These are phyloP conservation scores for Ophiosphaerella korrae DNA, from an alignment of 2,329 filamentous ascomycete species.

Conservation along the genomic window DNA sequence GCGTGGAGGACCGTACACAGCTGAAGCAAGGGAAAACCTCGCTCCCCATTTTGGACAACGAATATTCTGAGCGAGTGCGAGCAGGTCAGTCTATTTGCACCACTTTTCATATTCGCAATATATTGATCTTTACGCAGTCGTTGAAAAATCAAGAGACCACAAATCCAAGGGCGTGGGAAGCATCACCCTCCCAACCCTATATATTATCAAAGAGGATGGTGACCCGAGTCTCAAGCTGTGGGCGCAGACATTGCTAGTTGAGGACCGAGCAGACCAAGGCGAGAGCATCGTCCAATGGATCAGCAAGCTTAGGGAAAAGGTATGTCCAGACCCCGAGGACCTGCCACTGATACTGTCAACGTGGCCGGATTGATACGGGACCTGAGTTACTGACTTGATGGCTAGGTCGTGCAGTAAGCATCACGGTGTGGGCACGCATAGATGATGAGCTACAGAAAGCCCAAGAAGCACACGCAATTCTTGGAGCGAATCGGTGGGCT, in stretches of 20 bases:
- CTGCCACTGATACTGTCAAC: conserved; percentile 23
- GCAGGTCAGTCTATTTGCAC: conserved; percentile 16
- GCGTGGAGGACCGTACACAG: conserved; percentile 78
- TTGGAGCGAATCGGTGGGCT: conserved; percentile 4
- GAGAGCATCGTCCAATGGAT: conserved; percentile 94
- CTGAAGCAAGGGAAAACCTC: conserved; percentile 90
- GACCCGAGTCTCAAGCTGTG: conserved; percentile 94
- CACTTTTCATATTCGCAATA: background rate
- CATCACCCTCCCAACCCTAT: conserved; percentile 89
- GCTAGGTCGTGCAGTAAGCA: conserved; percentile 46
- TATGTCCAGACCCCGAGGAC: conserved; percentile 52
- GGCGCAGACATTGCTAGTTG: conserved; percentile 94
- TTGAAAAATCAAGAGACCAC: conserved; percentile 92
- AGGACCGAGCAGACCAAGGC: conserved; percentile 92
- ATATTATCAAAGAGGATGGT: conserved; percentile 92
- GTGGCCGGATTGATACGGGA: conserved; percentile 24
- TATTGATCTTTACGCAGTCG: conserved; percentile 61
- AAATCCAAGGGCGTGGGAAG: conserved; percentile 85
- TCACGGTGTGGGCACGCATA: background rate
- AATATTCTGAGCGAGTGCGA: conserved; percentile 94
- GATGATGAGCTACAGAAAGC: background rate
- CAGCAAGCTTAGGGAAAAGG: conserved; percentile 92
- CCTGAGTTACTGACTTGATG: conserved; percentile 21
- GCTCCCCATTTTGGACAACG: conserved; percentile 86
- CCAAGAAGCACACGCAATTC: background rate